Base-by-base conservation (phyloP, 306 rosid genomes). In the Abrus precatorius region DNA sequence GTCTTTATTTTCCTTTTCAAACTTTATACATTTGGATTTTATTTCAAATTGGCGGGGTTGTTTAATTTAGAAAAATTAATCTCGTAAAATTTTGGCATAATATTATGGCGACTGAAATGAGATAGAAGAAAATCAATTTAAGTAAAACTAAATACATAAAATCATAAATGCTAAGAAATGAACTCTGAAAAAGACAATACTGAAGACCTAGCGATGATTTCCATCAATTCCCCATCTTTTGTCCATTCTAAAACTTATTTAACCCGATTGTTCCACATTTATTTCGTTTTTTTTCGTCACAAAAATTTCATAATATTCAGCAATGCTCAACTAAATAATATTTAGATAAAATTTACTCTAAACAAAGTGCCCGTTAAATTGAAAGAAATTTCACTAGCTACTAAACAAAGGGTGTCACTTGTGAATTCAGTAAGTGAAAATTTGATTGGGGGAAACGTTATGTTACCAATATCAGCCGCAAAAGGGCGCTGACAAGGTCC, bases 401-500 rank as follows among this genome's bases (percentile, higher is more conserved):
- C 13, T 28, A 43, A 59, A 30, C 32, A 50, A 44, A 32, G 7
- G 12, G 57, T 32, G 38, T 13, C 1, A 12, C 49, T 54, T 27
- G 12, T 33, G 20, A 30, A 69, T 43, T 27, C 27, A 7, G 0
- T 0, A 4, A 36, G 40, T 56, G 10, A 12, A 56, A 73, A 2
- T 40, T 59, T 3, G 45, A 62, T 34, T 11, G 40, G 41, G 29
- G 44, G 5, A 67, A 67, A 64, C 5, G 33, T 11, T 4, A 28
- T 12, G 48, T 29, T 4, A 0, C 9, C 64, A 28, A 32, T 28
- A 33, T 65, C 55, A 66, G 30, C 30, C 64, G 5, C 5, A 33
- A 72, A 72, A 38, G 45, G 48, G 32, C 50, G 54, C 11, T 30
- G 45, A 36, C 43, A 69, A 53, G 64, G 27, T 79, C 54, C 68